phyloP scores from a whole-genome alignment of 257 asterid species.

The Solanum microdontum region DNA sequence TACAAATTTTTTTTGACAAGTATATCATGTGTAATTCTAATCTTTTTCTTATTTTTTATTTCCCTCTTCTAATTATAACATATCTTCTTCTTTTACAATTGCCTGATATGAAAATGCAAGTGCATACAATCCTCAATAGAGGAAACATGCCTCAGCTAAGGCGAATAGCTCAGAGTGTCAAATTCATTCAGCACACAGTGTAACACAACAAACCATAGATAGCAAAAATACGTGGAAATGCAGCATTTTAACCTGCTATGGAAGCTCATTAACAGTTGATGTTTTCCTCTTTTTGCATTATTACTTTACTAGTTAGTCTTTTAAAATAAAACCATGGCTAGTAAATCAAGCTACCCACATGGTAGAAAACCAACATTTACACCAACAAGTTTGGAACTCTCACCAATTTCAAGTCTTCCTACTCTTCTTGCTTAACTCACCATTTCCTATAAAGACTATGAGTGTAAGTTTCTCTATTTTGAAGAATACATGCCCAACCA shows the following conservation, averaged over 20 bases:
- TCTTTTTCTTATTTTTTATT: neutral
- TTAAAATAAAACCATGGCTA: neutral
- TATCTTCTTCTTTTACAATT: neutral
- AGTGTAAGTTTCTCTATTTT: neutral
- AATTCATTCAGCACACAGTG: neutral
- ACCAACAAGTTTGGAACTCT: neutral
- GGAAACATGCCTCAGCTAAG: neutral
- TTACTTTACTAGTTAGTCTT: neutral
- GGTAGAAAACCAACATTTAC: neutral
- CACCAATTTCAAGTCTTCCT: neutral
- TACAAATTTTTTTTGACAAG: neutral
- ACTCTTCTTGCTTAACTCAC: neutral
- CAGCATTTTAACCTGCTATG: neutral
- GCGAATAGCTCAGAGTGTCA: neutral
- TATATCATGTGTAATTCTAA: neutral
- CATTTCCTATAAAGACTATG: neutral
- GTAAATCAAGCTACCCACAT: neutral
- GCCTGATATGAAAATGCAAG: neutral
- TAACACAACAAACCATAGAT: neutral
- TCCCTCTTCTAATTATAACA: neutral
- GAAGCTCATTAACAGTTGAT: neutral
- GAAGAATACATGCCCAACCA: neutral
- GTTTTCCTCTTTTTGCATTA: neutral
- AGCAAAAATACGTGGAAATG: neutral
- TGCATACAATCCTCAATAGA: neutral